Evolutionary conservation across 495 filamentous ascomycete genomes (phyloP), one percentile per base, ranked within the genome.

Genomic region (Aspergillus haitiensis): DNA sequence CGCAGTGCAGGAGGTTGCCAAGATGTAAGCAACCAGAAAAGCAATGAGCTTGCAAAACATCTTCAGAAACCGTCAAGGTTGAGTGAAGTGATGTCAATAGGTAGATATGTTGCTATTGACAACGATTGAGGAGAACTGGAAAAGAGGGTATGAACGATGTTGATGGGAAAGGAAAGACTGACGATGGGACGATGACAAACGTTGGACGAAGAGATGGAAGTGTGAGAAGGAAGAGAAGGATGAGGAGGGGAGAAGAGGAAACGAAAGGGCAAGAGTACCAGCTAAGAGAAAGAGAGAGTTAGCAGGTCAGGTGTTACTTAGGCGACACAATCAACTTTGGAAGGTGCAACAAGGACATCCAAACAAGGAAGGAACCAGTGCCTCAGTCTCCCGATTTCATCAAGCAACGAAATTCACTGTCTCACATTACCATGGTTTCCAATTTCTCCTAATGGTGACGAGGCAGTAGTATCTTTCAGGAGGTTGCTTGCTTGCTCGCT

Each of bases 281-380:
- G 21, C 1, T 27, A 27, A 27, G 21, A 51, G 32, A 18, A 47
- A 15, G 47, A 50, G 40, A 44, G 13, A 21, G 47, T 36, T 7
- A 37, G 40, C 15, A 36, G n/a, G 55, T 53, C 51, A 57, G 46
- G 65, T 62, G 64, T 59, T 52, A 55, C 53, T 52, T 46, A 58
- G 21, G 48, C 45, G 35, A 55, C 36, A 52, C 36, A 51, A 50
- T 37, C 47, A 27, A 32, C 57, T 47, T 51, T 15, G 64, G 60
- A 60, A 63, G 53, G 64, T 66, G 52, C 59, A 18, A 60, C 56
- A 55, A 13, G 16, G 18, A 37, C n/a, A 16, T 54, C 60, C 51
- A 15, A 42, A 57, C 6, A 33, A 2, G 55, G 60, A 52, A 62
- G 52, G 44, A 15, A 47, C 49, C 40, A 7, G 3, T 51, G 32